A percentile compares a stretch with the other conserved stretches of the same genome.
phyloP scores from a whole-genome alignment of 768 basidiomycete genomes.

The Mycena sanguinolenta region DNA sequence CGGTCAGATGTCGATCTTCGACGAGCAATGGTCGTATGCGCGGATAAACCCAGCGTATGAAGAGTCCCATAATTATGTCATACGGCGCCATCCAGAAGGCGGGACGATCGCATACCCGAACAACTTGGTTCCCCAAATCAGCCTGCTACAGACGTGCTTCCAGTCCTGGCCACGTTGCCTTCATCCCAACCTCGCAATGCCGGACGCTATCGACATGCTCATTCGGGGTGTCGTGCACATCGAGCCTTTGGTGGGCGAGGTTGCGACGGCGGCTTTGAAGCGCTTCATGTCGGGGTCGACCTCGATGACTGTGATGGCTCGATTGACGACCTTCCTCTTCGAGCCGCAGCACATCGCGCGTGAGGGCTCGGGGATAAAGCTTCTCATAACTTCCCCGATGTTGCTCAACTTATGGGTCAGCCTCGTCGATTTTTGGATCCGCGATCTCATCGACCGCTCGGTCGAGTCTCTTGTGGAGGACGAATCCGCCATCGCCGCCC shows the following conservation, averaged over 20 bases:
- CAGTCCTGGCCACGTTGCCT: slow-evolving; percentile 89
- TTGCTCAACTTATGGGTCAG: slow-evolving; percentile 81
- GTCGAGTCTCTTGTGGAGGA: slow-evolving; percentile 57
- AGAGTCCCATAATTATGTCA: slow-evolving; percentile 75
- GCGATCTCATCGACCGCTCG: slow-evolving; percentile 57
- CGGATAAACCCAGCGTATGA: slow-evolving; percentile 73
- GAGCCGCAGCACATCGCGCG: slow-evolving; percentile 72
- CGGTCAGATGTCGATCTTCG: slow-evolving; percentile 85
- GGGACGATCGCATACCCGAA: slow-evolving; percentile 76
- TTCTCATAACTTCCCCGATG: slow-evolving; percentile 76
- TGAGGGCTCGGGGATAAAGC: slow-evolving; percentile 72
- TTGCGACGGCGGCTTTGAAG: slow-evolving; percentile 75
- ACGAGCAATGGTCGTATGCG: slow-evolving; percentile 83
- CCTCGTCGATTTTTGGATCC: slow-evolving; percentile 79
- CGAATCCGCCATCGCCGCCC: slow-evolving; percentile 55
- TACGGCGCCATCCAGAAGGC: slow-evolving; percentile 77
- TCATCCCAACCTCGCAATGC: slow-evolving; percentile 64
- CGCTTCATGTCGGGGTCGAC: slow-evolving; percentile 75
- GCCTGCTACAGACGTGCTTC: slow-evolving; percentile 81
- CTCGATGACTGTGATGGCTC: slow-evolving; percentile 69
- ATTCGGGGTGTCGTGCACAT: slow-evolving; percentile 88
- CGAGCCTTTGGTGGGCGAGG: slow-evolving; percentile 80
- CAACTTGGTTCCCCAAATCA: slow-evolving; percentile 71
- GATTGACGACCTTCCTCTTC: slow-evolving; percentile 82
- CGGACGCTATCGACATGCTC: slow-evolving; percentile 82